phyloP scores from a whole-genome alignment of 2,329 filamentous ascomycete species.

The Penicillium sp. region DNA sequence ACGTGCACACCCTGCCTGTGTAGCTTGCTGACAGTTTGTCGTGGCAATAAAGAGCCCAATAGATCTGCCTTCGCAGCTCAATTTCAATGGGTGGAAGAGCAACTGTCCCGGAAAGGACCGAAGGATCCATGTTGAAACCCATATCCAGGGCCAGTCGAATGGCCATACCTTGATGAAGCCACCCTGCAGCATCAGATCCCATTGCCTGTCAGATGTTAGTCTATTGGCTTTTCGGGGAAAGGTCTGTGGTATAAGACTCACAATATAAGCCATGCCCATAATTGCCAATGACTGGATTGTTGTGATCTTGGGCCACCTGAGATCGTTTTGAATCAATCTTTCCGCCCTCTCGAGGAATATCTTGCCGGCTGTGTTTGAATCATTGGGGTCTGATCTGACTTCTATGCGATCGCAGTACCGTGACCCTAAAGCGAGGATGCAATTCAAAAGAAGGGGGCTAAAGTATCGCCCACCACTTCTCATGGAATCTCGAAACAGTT shows the following conservation, averaged over 20 bases:
- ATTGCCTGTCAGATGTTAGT: slow-evolving; percentile 26
- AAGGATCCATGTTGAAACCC: slow-evolving; percentile 39
- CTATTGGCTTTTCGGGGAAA: background rate
- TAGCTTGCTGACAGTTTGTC: slow-evolving; percentile 39
- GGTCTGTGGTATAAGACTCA: slow-evolving; percentile 18
- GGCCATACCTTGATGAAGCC: slow-evolving; percentile 42
- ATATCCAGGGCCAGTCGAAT: slow-evolving; percentile 38
- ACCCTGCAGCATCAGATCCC: slow-evolving; percentile 37
- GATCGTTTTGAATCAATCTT: slow-evolving; percentile 19
- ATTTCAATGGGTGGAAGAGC: slow-evolving; percentile 29
- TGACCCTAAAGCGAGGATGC: slow-evolving; percentile 37
- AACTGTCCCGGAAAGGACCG: slow-evolving; percentile 26
- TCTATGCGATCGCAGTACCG: slow-evolving; percentile 35
- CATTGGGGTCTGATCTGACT: slow-evolving; percentile 29
- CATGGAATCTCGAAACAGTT: slow-evolving; percentile 34
- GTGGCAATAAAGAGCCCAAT: slow-evolving; percentile 38
- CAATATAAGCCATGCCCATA: slow-evolving; percentile 27
- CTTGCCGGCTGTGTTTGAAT: slow-evolving; percentile 37
- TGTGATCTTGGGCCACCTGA: slow-evolving; percentile 34
- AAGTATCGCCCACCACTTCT: slow-evolving; percentile 29
- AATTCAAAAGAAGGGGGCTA: slow-evolving; percentile 33
- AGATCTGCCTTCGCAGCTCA: slow-evolving; percentile 36
- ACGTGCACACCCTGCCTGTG: slow-evolving; percentile 37
- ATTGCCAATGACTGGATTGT: slow-evolving; percentile 39
- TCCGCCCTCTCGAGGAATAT: slow-evolving; percentile 32